These are phyloP conservation scores for Orbilia quercus DNA, from an alignment of 2,329 filamentous ascomycete species.

Conservation along the genomic window DNA sequence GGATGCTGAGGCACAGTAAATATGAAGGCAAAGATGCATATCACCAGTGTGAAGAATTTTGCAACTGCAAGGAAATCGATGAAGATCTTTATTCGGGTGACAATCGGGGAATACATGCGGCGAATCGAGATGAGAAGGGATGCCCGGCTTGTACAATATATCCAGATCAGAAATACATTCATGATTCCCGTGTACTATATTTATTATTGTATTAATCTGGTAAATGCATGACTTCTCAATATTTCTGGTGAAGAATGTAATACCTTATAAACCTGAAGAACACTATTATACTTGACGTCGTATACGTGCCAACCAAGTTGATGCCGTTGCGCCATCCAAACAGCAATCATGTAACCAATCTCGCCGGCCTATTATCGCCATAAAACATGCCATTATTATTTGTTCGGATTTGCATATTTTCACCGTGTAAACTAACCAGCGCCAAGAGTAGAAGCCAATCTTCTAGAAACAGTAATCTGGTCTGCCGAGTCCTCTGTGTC, in stretches of 20 bases:
- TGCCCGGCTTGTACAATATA: conserved; percentile 48
- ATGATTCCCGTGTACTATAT: conserved; percentile 27
- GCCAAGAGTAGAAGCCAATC: conserved; percentile 47
- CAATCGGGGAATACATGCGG: conserved; percentile 50
- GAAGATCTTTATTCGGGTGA: conserved; percentile 43
- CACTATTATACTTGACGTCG: conserved; percentile 33
- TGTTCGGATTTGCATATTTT: no score
- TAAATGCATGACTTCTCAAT: background rate
- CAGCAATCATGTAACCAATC: conserved; percentile 24
- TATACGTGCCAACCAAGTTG: conserved; percentile 51
- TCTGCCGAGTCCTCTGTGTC: conserved; percentile 41
- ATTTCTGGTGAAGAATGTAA: background rate
- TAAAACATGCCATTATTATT: background rate
- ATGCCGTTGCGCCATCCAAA: conserved; percentile 18
- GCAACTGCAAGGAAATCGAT: conserved; percentile 42
- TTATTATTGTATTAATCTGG: background rate
- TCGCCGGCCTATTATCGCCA: conserved; percentile 15
- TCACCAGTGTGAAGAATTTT: conserved; percentile 37
- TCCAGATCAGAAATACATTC: conserved; percentile 46
- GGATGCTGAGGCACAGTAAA: conserved; percentile 47
- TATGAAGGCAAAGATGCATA: conserved; percentile 38
- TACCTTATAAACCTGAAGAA: conserved; percentile 48
- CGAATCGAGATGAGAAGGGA: conserved; percentile 50
- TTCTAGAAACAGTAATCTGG: conserved; percentile 43
- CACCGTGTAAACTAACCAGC: conserved; percentile 23